Percentiles rank a stretch among this genome's conserved stretches.
Conservation (phyloP, 129 eudicot species). For the Flaveria ramosissima region DNA sequence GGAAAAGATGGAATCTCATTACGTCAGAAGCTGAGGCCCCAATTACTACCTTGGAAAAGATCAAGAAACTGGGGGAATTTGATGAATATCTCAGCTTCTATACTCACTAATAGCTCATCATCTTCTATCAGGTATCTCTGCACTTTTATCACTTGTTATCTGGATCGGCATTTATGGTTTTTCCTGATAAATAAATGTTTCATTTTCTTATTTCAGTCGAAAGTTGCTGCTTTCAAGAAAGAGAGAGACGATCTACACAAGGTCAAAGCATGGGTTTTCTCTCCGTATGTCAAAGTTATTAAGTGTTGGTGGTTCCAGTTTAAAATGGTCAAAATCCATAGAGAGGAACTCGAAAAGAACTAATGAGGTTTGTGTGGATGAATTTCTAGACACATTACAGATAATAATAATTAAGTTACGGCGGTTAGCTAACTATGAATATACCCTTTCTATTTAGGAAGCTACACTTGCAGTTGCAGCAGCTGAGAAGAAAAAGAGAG, state of each 20-base stretch:
- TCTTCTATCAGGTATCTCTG: slow-evolving; percentile 48
- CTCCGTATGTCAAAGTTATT: slow-evolving; percentile 80
- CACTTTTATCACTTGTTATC: slow-evolving; percentile 12
- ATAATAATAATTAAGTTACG: background rate
- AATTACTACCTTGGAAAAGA: slow-evolving; percentile 81
- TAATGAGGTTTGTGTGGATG: slow-evolving; percentile 63
- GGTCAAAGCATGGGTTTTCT: slow-evolving; percentile 84
- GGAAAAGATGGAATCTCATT: slow-evolving; percentile 42
- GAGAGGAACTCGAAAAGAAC: slow-evolving; percentile 76
- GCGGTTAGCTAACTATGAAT: slow-evolving; percentile 20
- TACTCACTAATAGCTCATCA: slow-evolving; percentile 38
- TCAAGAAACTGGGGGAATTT: slow-evolving; percentile 56
- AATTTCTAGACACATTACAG: background rate
- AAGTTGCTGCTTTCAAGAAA: slow-evolving; percentile 71
- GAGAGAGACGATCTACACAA: slow-evolving; percentile 72
- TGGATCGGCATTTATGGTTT: slow-evolving; percentile 3
- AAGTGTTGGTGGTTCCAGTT: slow-evolving; percentile 81
- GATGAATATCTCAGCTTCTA: slow-evolving; percentile 38
- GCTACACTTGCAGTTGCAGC: slow-evolving; percentile 92
- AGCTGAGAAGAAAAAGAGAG: slow-evolving; percentile 58
- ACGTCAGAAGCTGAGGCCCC: slow-evolving; percentile 56
- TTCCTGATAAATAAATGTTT: slow-evolving; percentile 10
- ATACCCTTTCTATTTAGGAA: slow-evolving; percentile 49
- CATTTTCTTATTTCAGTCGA: slow-evolving; percentile 51
- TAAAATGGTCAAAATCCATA: slow-evolving; percentile 95